Base-by-base conservation (phyloP, 2,329 filamentous ascomycete species). In the Clonostachys solani region DNA sequence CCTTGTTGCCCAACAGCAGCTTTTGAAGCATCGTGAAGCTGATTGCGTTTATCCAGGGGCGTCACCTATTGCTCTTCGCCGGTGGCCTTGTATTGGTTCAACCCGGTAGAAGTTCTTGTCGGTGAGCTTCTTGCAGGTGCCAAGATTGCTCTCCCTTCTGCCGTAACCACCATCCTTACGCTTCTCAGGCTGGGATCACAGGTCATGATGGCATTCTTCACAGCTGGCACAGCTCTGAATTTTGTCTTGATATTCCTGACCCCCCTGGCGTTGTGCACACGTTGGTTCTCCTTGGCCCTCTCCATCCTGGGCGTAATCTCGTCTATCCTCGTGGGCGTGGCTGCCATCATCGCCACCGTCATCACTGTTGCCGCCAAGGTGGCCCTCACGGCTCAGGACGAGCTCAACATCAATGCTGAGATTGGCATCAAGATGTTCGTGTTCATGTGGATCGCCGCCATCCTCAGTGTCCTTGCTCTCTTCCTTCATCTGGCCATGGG, bases 171-270 rank as follows among this genome's bases (percentile, higher is more conserved):
- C 51, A 85, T 92, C 54, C 81, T 96, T 44, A 73, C 77, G 49
- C 78, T 96, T 49, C 84, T 95, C 55, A 78, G 79, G 47, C 75
- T 86, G 49, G 87, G 84, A 42, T 92, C 87, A 9, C 80, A 88
- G 60, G 81, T 87, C 77, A 96, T 96, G 91, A 96, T 95, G 60
- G 87, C 80, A 52, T 85, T 92, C 66, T 96, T 95, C 76, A 70
- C 96, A 43, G 75, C 83, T 8, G 85, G 83, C 44, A 75, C 82
- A 40, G 74, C 85, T 56, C 72, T 95, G 59, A 83, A 81, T 61
- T 85, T 88, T 59, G 60, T 92, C 55, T 80, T 91, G 55, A 81
- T 94, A 50, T 79, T 92, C 60, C 55, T 85, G 66, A 65, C 86
- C 61, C 57, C 74, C 69, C 55, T 86, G 66, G 78, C 73, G 49